A percentile compares a stretch with the other conserved stretches of the same genome.
phyloP scores from a whole-genome alignment of 2,329 filamentous ascomycete genomes.

The Didymella lethalis region DNA sequence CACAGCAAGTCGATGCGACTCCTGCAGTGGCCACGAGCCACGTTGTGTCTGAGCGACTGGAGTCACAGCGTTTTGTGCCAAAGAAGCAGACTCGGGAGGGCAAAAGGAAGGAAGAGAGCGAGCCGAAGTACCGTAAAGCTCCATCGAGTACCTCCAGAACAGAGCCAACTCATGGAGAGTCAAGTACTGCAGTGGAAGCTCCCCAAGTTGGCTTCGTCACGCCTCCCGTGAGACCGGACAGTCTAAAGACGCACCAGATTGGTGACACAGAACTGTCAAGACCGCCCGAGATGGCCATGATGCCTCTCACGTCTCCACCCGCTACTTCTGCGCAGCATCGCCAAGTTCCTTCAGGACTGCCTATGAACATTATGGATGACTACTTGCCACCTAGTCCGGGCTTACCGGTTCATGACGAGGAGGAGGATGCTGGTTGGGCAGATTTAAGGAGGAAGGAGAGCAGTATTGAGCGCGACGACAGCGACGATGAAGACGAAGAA shows the following conservation, averaged over 20 bases:
- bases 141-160: background rate
- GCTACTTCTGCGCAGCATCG: conserved; percentile 20
- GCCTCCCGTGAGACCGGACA: conserved; percentile 18
- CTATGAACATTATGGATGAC: conserved; percentile 47
- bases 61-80: background rate
- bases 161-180: background rate
- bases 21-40: background rate
- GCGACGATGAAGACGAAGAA: conserved; percentile 30
- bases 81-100: background rate
- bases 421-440: conserved; percentile 47
- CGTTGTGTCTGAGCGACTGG: background rate
- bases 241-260: background rate
- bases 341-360: conserved; percentile 36
- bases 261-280: conserved; percentile 24
- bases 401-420: conserved; percentile 30
- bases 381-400: conserved; percentile 41
- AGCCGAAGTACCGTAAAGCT: background rate
- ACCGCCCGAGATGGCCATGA: conserved; percentile 44
- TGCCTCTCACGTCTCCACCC: conserved; percentile 41
- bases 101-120: background rate
- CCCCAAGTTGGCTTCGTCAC: conserved; percentile 3
- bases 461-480: conserved; percentile 19
- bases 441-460: conserved; percentile 42
- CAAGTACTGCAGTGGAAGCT: background rate
- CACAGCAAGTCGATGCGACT: conserved; percentile 26